Evolutionary conservation across 2,329 filamentous ascomycete genomes (phyloP).

Genomic region (Colletotrichum cereale): DNA sequence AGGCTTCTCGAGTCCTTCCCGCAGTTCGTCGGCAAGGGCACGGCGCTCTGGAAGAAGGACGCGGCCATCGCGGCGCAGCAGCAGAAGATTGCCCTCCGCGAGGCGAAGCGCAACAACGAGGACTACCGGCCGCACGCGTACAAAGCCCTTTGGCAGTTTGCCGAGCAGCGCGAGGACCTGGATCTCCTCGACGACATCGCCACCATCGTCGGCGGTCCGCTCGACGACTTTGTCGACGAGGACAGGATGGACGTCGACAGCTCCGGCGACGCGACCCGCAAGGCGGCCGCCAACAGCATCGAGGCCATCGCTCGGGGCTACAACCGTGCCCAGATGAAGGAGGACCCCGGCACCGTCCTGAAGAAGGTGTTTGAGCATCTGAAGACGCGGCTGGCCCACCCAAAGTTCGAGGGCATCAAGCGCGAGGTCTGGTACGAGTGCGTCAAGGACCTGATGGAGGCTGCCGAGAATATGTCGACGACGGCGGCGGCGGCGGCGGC

Average conservation of each 20-base stretch:
- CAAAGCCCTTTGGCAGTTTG: constrained; percentile 77
- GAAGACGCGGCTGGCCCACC: constrained; percentile 54
- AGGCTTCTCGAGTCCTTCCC: constrained; percentile 84
- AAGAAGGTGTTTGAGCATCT: constrained; percentile 55
- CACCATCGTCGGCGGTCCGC: constrained; percentile 70
- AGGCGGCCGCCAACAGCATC: constrained; percentile 62
- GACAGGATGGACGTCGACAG: constrained; percentile 78
- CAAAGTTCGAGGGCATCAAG: constrained; percentile 58
- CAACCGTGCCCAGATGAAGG: constrained; percentile 54
- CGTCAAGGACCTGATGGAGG: constrained; percentile 60
- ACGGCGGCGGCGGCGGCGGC: constrained; percentile 29
- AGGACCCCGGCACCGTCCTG: constrained; percentile 54
- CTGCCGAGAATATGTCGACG: constrained; percentile 49
- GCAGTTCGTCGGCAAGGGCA: constrained; percentile 77
- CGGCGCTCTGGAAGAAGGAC: constrained; percentile 68
- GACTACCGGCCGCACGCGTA: constrained; percentile 84
- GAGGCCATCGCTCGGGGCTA: constrained; percentile 66
- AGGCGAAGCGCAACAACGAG: constrained; percentile 93
- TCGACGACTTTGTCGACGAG: constrained; percentile 70
- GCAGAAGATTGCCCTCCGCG: constrained; percentile 84
- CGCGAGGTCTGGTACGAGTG: constrained; percentile 66
- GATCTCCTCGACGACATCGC: constrained; percentile 77
- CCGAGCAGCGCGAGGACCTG: constrained; percentile 74
- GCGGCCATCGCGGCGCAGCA: constrained; percentile 70
- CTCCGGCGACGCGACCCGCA: constrained; percentile 58